Conservation (phyloP, 108 stramenopile species). For the Fragilariopsis cylindrus region DNA sequence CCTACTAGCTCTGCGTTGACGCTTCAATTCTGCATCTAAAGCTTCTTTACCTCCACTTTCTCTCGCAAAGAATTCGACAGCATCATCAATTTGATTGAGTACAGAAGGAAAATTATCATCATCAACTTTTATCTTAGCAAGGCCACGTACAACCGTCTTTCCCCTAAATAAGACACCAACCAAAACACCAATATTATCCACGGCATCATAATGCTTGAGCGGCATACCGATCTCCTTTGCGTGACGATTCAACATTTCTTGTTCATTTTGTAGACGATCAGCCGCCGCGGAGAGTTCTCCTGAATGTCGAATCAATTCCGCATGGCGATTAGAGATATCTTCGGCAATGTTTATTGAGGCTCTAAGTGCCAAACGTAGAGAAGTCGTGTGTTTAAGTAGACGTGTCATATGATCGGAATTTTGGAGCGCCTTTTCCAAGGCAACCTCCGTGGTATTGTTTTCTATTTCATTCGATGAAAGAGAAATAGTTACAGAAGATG, state of each 20-base stretch:
- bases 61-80: conserved; percentile 72
- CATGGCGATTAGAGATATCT: conserved; percentile 78
- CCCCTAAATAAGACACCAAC: conserved; percentile 84
- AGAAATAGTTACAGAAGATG: conserved; percentile 29
- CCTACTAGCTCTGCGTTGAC: conserved; percentile 6
- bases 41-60: conserved; percentile 60
- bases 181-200: conserved; percentile 69
- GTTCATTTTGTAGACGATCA: conserved; percentile 86
- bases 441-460: conserved; percentile 22
- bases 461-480: conserved; percentile 16
- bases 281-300: conserved; percentile 86
- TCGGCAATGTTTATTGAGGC: conserved; percentile 77
- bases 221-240: conserved; percentile 87
- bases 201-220: conserved; percentile 84
- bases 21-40: conserved; percentile 41
- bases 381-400: conserved; percentile 61
- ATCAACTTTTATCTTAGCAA: conserved; percentile 82
- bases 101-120: conserved; percentile 63
- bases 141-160: conserved; percentile 57
- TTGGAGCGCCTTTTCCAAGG: conserved; percentile 38
- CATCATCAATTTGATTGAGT: conserved; percentile 77
- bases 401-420: conserved; percentile 53
- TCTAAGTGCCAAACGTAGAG: conserved; percentile 64
- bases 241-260: conserved; percentile 57
- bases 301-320: conserved; percentile 77